Evolutionary conservation across 2,329 filamentous ascomycete species (phyloP).

Genomic region (Pseudocercospora fijiensis): DNA sequence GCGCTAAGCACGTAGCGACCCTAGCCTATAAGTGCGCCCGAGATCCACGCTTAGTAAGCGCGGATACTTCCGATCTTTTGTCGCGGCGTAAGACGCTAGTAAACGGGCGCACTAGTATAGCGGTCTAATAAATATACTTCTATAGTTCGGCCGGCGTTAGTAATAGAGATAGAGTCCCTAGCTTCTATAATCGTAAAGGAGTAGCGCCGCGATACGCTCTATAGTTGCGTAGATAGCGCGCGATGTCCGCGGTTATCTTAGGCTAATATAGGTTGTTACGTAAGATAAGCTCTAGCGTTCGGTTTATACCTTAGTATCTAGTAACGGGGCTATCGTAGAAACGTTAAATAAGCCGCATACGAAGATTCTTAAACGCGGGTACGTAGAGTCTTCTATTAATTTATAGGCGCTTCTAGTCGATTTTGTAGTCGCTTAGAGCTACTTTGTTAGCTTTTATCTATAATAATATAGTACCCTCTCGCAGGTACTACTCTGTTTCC

Average conservation of each 20-base stretch:
- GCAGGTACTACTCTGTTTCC: background rate
- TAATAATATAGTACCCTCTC: background rate
- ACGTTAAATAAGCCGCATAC: background rate
- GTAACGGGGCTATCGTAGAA: background rate
- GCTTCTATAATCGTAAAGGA: background rate
- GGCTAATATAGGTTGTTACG: too few relatives aligned
- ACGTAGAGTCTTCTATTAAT: background rate
- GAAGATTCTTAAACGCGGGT: background rate
- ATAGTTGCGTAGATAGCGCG: too few relatives aligned
- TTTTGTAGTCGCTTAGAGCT: background rate
- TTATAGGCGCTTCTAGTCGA: background rate
- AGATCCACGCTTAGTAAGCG: too few relatives aligned
- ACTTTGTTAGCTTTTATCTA: background rate
- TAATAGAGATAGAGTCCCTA: background rate
- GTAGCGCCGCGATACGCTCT: background rate
- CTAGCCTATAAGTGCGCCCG: too few relatives aligned
- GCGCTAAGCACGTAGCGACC: too few relatives aligned
- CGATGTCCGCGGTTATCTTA: too few relatives aligned
- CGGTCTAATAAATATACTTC: too few relatives aligned
- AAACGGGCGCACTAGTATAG: too few relatives aligned
- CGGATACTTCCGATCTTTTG: too few relatives aligned
- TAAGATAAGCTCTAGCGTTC: background rate
- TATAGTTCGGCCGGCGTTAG: background rate
- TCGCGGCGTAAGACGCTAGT: too few relatives aligned
- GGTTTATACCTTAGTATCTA: background rate